Percentiles rank a stretch among this genome's conserved stretches.
These are phyloP conservation scores for Calonectria hawksworthii DNA, from an alignment of 2,329 filamentous ascomycete species.

Conservation along the genomic window DNA sequence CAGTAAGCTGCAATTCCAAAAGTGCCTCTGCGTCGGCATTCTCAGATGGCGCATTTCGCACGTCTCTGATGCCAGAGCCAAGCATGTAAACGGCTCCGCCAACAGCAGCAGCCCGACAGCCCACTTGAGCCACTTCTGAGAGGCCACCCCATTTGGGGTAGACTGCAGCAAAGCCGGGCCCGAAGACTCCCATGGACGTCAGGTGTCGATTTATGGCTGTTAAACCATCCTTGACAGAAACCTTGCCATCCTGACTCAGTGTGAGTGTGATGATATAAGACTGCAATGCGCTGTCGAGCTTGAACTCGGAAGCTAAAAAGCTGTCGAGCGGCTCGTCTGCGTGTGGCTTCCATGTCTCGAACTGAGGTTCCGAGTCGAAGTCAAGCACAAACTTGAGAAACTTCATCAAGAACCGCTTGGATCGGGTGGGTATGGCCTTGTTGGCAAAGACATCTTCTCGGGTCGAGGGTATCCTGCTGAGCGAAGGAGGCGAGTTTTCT, in stretches of 20 bases:
- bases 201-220: slow-evolving; percentile 83
- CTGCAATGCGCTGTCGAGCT: slow-evolving; percentile 77
- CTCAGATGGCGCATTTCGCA: slow-evolving; percentile 32
- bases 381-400: slow-evolving; percentile 90
- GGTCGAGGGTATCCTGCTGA: slow-evolving; percentile 86
- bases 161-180: slow-evolving; percentile 89
- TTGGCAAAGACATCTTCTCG: slow-evolving; percentile 93
- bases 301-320: slow-evolving; percentile 75
- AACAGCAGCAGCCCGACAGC: slow-evolving; percentile 90
- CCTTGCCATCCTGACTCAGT: slow-evolving; percentile 75
- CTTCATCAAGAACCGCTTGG: slow-evolving; percentile 92
- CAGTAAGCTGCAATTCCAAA: slow-evolving; percentile 67
- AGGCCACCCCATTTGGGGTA: slow-evolving; percentile 94
- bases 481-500: slow-evolving; percentile 48
- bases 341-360: slow-evolving; percentile 70
- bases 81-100: slow-evolving; percentile 93
- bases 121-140: slow-evolving; percentile 91
- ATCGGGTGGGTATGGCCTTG: slow-evolving; percentile 79
- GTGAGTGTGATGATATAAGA: slow-evolving; percentile 77
- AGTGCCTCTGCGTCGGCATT: slow-evolving; percentile 41
- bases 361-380: slow-evolving; percentile 71
- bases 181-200: slow-evolving; percentile 88
- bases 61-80: slow-evolving; percentile 72
- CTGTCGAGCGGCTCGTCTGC: slow-evolving; percentile 67
- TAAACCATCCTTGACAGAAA: slow-evolving; percentile 76